Evolutionary conservation across 768 basidiomycete species (phyloP), one percentile per base, ranked within the genome.

Genomic region (Agaricus bisporus): DNA sequence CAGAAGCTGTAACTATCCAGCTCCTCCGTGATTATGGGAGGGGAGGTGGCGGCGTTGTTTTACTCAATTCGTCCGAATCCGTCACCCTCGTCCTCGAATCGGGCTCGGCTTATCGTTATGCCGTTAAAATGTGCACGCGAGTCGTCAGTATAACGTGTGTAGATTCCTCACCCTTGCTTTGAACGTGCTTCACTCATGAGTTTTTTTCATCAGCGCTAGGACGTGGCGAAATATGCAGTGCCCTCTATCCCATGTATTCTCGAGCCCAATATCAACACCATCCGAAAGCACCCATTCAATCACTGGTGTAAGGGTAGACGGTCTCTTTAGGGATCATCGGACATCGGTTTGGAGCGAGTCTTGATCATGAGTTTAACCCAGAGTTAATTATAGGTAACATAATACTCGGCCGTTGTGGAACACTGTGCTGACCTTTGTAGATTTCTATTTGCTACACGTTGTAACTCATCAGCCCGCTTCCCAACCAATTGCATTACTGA

Each of bases 91-190:
- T 88, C 56, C 75, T 88, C 58, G 83, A 86, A 61, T 83, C 86
- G 17, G 85, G 86, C 5, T 76, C 77, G 18, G 69, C 80, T 37
- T 88, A 88, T 71, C 77, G 78, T 61, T 86, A 88, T 65, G 83
- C 81, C 35, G 69, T 88, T 55, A 86, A 86, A 66, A 75, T 75
- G 56, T 77, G 74, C 58, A 77, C 79, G 47, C 82, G 81, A 61
- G 84, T 86, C 26, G 82, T 78, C 54, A 82, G 83, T 63, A 77
- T 88, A 67, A 84, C 83, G 85, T 86, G 67, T 61, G 83, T 71
- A 17, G 12, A 29, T 26, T 29, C 37, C 25, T 25, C 22, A 22
- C 25, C 41, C 26, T 48, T 10, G n/a, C 29, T 17, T 20, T 36
- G 29, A 41, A 14, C n/a, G 36, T 12, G 29, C 42, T 38, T 36